A percentile compares a stretch with the other conserved stretches of the same genome.
These are phyloP conservation scores for Vitis rotundifolia DNA, from an alignment of 164 flowering plant species.

Conservation along the genomic window DNA sequence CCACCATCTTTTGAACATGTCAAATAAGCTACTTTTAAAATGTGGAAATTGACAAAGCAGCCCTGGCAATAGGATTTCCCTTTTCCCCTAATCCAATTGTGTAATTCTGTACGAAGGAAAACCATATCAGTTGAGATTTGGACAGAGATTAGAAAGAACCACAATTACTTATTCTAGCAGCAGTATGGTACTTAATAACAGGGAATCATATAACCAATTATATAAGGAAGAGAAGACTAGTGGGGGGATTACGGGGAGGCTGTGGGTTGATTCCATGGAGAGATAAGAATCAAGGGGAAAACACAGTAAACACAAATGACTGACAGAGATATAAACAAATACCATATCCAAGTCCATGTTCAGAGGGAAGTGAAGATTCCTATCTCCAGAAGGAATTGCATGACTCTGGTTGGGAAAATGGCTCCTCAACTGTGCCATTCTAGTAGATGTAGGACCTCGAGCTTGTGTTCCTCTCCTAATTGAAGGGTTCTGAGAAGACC, in stretches of 20 bases:
- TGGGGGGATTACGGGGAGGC: too few relatives aligned
- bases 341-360: slow-evolving; percentile 83
- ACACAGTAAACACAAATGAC: neutral
- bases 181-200: too few relatives aligned
- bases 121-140: too few relatives aligned
- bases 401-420: slow-evolving; percentile 33
- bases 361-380: slow-evolving; percentile 52
- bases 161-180: too few relatives aligned
- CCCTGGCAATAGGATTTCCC: too few relatives aligned
- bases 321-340: slow-evolving; percentile 16
- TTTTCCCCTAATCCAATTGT: too few relatives aligned
- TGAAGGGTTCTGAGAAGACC: slow-evolving; percentile 33
- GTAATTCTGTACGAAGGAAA: too few relatives aligned
- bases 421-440: slow-evolving; percentile 53
- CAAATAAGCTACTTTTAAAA: too few relatives aligned
- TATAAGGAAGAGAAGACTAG: neutral
- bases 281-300: neutral
- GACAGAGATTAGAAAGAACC: too few relatives aligned
- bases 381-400: slow-evolving; percentile 32
- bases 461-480: slow-evolving; percentile 42
- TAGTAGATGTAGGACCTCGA: slow-evolving; percentile 38
- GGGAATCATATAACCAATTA: neutral
- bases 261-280: too few relatives aligned
- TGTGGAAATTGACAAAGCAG: too few relatives aligned
- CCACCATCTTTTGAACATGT: too few relatives aligned